Evolutionary conservation across 768 basidiomycete species (phyloP), one percentile per base, ranked within the genome.

Genomic region (Termitomyces bulborhizus): DNA sequence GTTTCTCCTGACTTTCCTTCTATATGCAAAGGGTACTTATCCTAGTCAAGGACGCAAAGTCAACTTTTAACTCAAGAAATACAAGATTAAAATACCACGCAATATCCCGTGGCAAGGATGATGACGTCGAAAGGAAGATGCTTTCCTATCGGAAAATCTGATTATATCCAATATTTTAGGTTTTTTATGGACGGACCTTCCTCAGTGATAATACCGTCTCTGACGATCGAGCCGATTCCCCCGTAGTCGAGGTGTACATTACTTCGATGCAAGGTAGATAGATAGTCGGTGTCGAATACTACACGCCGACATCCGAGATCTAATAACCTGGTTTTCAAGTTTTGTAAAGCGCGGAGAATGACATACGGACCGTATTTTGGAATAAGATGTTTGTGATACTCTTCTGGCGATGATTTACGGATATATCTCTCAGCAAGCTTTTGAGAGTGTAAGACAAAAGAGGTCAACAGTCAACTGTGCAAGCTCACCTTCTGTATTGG

Each of bases 281-380:
- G 70, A 60, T 76, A 84, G 16, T 71, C 69, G 0, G 75, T 69
- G 60, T 84, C 78, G 53, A 77, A 68, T 5, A 84, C 69, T 12
- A 81, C 61, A 16, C 83, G 78, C 64, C 79, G 82, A 61, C 82
- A 84, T 1, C 82, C 82, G 40, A 75, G 63, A 26, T 70, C 79
- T 82, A 50, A 45, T 39, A 8, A 9, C 3, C 15, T 24, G 31
- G 32, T 16, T 32, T 11, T 48, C 15, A 53, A 15, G 11, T 16
- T 46, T 21, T 32, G 21, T 21, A 36, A 9, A 36, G 26, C 3
- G n/a, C 18, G 26, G 12, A 2, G 9, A 7, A 29, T 27, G 36
- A 49, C 24, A 27, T 16, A 21, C 9, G 57, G 74, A 81, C 81
- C 69, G 63, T 77, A 79, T 6, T 69, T 68, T 0, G 84, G 84